These are phyloP conservation scores for Suhomyces wounanorum DNA, from an alignment of 1,139 yeast genomes.

Conservation along the genomic window DNA sequence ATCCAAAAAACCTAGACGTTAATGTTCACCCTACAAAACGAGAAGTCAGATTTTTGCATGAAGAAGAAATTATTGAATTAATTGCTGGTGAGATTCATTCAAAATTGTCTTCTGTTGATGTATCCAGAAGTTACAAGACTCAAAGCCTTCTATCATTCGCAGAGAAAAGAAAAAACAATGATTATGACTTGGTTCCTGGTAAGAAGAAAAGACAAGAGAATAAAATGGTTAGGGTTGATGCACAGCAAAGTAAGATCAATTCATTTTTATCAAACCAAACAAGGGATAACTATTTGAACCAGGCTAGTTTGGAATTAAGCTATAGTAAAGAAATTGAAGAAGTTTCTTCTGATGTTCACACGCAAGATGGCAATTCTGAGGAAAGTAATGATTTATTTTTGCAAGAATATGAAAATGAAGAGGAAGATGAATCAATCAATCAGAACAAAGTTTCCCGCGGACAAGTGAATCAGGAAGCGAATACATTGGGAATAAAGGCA, in stretches of 20 bases:
- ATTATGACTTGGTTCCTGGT: constrained; percentile 11
- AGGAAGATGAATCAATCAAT: constrained; percentile 2
- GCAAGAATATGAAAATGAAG: constrained; percentile 3
- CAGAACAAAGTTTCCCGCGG: not conserved
- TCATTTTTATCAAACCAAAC: constrained; percentile 32
- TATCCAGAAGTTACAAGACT: constrained; percentile 67
- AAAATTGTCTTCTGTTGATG: constrained; percentile 59
- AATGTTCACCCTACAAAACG: constrained; percentile 95
- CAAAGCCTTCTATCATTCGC: constrained; percentile 51
- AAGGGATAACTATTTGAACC: constrained; percentile 1
- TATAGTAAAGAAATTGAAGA: not conserved
- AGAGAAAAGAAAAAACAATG: constrained; percentile 7
- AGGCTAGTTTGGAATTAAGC: constrained; percentile 2
- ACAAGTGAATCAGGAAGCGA: not conserved
- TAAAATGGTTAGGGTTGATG: constrained; percentile 74
- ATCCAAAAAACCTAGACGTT: constrained; percentile 78
- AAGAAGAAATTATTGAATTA: constrained; percentile 77
- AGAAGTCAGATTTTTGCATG: constrained; percentile 83
- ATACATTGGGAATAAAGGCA: not conserved
- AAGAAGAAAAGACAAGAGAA: constrained; percentile 56
- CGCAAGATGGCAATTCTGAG: not conserved
- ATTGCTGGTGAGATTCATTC: constrained; percentile 55
- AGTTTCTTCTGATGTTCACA: too few relatives aligned
- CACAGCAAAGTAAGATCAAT: constrained; percentile 61
- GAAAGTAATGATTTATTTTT: constrained; percentile 2